These are phyloP conservation scores for Trichoderma semiorbis DNA, from an alignment of 2,329 filamentous ascomycete species.

Conservation along the genomic window DNA sequence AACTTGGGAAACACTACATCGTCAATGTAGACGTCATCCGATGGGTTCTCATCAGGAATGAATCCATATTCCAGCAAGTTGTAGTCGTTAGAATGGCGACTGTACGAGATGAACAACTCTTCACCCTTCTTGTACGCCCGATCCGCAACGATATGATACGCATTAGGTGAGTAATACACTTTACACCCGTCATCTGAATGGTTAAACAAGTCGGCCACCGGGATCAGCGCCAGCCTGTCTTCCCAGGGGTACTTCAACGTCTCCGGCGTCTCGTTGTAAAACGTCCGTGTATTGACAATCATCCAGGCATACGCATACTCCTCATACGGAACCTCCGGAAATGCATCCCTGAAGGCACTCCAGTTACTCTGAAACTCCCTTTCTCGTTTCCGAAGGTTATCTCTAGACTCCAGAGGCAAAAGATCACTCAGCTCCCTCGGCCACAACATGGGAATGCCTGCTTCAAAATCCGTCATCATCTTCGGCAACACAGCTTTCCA, in stretches of 20 bases:
- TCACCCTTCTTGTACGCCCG: conserved; percentile 43
- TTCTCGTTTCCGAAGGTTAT: conserved; percentile 52
- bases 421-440: conserved; percentile 41
- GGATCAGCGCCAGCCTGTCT: conserved; percentile 11
- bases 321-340: conserved; percentile 30
- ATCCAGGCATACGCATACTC: conserved; percentile 11
- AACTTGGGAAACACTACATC: conserved; percentile 43
- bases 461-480: conserved; percentile 51
- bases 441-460: conserved; percentile 44
- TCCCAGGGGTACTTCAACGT: conserved; percentile 18
- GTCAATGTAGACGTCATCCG: conserved; percentile 50
- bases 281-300: conserved; percentile 12
- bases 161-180: background rate
- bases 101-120: conserved; percentile 69
- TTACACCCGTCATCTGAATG: conserved; percentile 7
- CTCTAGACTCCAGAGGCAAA: conserved; percentile 42
- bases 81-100: conserved; percentile 68
- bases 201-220: conserved; percentile 17
- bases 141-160: background rate
- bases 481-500: conserved; percentile 70
- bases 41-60: conserved; percentile 44
- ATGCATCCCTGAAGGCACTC: conserved; percentile 31
- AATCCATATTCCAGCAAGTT: conserved; percentile 66
- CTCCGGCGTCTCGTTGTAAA: conserved; percentile 7
- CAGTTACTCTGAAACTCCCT: conserved; percentile 41